Evolutionary conservation across 257 asterid genomes (phyloP).

Genomic region (Gentiana dahurica): DNA sequence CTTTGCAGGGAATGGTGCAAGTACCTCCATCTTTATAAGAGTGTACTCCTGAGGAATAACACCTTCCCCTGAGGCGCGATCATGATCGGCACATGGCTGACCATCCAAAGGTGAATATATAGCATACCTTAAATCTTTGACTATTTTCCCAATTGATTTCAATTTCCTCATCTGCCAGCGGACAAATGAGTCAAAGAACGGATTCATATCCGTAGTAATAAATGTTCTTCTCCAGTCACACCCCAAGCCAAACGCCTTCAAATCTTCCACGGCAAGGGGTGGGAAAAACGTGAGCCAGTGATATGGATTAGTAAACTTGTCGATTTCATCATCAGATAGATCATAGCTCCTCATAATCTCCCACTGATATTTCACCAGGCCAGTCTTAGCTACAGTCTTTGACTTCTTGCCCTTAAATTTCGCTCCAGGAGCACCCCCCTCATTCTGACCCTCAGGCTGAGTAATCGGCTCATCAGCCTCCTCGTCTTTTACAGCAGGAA

Average conservation of each 20-base stretch:
- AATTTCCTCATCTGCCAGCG: constrained; percentile 84
- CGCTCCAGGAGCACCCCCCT: constrained; percentile 49
- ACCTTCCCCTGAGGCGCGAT: constrained; percentile 97
- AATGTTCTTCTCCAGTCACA: constrained; percentile 95
- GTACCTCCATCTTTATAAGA: constrained; percentile 83
- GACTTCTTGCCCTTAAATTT: constrained; percentile 90
- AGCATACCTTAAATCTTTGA: constrained; percentile 69
- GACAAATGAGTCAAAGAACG: constrained; percentile 78
- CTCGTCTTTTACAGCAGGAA: constrained; percentile 56
- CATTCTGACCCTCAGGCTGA: constrained; percentile 39
- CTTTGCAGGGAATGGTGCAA: constrained; percentile 69
- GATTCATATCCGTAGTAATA: constrained; percentile 72
- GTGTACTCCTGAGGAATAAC: constrained; percentile 90
- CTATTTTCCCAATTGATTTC: constrained; percentile 75
- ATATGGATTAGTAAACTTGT: constrained; percentile 51
- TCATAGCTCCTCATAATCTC: constrained; percentile 87
- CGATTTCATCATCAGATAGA: constrained; percentile 70
- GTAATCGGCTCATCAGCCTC: constrained; percentile 34
- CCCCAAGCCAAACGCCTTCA: constrained; percentile 92
- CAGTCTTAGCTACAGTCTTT: constrained; percentile 73
- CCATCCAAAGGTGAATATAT: constrained; percentile 87
- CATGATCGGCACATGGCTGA: constrained; percentile 98
- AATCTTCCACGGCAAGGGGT: constrained; percentile 80
- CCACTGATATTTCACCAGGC: constrained; percentile 73
- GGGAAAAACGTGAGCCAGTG: constrained; percentile 84